Evolutionary conservation across 805 yeast genomes (phyloP).

Genomic region (Cyberlindnera japonica): DNA sequence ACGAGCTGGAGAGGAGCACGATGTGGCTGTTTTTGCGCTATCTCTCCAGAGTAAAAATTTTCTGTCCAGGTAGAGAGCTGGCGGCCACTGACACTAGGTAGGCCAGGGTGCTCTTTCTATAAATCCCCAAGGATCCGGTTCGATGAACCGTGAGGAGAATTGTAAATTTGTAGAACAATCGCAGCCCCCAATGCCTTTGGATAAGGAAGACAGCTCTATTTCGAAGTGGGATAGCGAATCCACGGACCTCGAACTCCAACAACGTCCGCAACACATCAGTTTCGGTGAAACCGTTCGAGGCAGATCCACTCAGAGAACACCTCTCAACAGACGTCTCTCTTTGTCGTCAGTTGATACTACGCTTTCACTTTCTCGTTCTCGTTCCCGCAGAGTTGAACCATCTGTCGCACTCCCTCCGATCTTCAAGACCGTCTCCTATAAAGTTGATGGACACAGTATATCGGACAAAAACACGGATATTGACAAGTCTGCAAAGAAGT

Average conservation of each 20-base stretch:
- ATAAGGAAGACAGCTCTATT: constrained; percentile 1
- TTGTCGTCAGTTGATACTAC: constrained; percentile 6
- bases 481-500: constrained; percentile 21
- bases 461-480: constrained; percentile 12
- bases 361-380: constrained; percentile 2
- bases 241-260: constrained; percentile 8
- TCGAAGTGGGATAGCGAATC: constrained; percentile 11
- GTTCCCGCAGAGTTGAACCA: constrained; percentile 24
- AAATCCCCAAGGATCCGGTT: no score
- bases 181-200: background rate
- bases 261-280: constrained; percentile 2
- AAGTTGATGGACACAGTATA: constrained; percentile 27
- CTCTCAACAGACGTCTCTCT: constrained; percentile 3
- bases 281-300: constrained; percentile 7
- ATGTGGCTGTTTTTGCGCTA: background rate
- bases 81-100: background rate
- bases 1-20: background rate
- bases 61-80: no score
- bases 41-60: background rate
- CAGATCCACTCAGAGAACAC: background rate
- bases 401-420: constrained; percentile 33
- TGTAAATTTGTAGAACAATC: background rate
- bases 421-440: constrained; percentile 37
- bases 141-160: background rate
- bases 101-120: no score